Evolutionary conservation across 2,329 filamentous ascomycete genomes (phyloP).

Genomic region (Calonectria hawksworthii): DNA sequence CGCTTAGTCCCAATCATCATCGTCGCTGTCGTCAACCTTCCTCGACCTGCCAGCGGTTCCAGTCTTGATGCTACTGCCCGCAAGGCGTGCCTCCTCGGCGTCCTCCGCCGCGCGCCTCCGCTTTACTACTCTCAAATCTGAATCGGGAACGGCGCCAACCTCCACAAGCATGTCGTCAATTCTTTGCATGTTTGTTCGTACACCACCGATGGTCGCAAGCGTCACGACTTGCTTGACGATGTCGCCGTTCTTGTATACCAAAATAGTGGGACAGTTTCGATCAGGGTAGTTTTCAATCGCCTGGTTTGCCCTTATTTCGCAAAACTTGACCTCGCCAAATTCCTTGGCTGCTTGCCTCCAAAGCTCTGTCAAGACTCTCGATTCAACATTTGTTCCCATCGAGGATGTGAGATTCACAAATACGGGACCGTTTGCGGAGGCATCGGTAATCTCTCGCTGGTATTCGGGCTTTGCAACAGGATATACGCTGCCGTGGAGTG

Average conservation of each 20-base stretch:
- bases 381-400: conserved; percentile 85
- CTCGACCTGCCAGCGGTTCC: conserved; percentile 63
- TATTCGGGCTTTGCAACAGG: conserved; percentile 96
- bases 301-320: conserved; percentile 91
- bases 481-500: conserved; percentile 91
- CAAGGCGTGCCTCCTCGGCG: conserved; percentile 69
- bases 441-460: conserved; percentile 90
- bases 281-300: conserved; percentile 98
- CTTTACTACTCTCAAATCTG: conserved; percentile 82
- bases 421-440: conserved; percentile 77
- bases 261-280: conserved; percentile 91
- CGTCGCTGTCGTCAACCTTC: conserved; percentile 63
- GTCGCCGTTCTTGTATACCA: conserved; percentile 93
- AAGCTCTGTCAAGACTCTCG: conserved; percentile 83
- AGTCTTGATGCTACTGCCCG: conserved; percentile 64
- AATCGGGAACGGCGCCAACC: conserved; percentile 82
- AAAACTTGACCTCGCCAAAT: conserved; percentile 97
- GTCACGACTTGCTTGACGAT: conserved; percentile 96
- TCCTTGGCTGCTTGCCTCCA: conserved; percentile 88
- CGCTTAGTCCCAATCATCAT: conserved; percentile 73
- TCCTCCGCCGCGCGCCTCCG: conserved; percentile 72
- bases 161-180: conserved; percentile 87
- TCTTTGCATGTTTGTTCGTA: conserved; percentile 78
- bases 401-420: conserved; percentile 88
- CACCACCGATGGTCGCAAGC: conserved; percentile 81